Percentiles rank a stretch among this genome's conserved stretches.
phyloP scores from a whole-genome alignment of 1,284 basidiomycete species.

The Filobasidium uniguttulatum region DNA sequence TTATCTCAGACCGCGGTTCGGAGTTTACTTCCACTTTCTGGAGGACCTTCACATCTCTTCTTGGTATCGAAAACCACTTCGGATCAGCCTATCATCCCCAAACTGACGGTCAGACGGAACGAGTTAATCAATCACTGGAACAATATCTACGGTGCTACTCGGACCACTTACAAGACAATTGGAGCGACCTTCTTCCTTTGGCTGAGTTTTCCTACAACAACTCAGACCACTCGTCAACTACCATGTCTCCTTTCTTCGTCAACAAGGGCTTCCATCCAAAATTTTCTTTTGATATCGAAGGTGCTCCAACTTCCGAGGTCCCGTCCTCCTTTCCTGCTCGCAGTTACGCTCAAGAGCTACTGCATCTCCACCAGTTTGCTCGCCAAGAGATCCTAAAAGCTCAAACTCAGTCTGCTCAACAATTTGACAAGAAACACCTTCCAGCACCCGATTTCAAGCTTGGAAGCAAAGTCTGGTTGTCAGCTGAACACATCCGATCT shows the following conservation, averaged over 20 bases:
- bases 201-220: constrained; percentile 44
- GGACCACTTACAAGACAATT: constrained; percentile 39
- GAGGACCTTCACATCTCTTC: constrained; percentile 10
- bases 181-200: constrained; percentile 38
- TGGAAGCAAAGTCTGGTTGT: background rate
- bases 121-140: constrained; percentile 39
- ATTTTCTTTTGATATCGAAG: background rate
- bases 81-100: constrained; percentile 38
- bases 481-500: no score
- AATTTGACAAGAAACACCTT: background rate
- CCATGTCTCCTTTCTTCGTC: constrained; percentile 39
- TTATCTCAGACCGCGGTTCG: constrained; percentile 28
- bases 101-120: constrained; percentile 41
- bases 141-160: constrained; percentile 28
- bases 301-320: no score
- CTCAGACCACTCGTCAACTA: constrained; percentile 29
- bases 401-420: background rate
- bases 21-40: constrained; percentile 23
- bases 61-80: constrained; percentile 14
- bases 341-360: background rate
- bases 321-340: no score
- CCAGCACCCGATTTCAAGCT: background rate
- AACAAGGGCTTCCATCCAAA: constrained; percentile 35
- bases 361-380: background rate
- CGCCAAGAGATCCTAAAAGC: background rate